Evolutionary conservation across 805 yeast species (phyloP), one percentile per base, ranked within the genome.

Genomic region (Teunomyces funiuensis): DNA sequence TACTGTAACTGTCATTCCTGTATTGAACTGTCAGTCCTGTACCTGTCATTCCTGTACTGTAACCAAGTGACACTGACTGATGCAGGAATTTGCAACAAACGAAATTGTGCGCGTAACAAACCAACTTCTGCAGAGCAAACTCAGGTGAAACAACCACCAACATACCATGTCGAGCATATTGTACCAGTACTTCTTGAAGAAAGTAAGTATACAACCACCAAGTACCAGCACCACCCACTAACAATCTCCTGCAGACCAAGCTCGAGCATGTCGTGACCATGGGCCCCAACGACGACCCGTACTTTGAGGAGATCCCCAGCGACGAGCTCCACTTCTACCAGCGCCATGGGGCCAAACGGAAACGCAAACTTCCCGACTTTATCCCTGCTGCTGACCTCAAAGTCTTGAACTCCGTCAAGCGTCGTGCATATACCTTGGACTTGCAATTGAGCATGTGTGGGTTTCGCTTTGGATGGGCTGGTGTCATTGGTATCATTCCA

Each of bases 281-380:
- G 30, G 73, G 71, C 1, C 55, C 51, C 3, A 51, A 50, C 0
- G 58, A 58, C 18, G 74, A 69, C 40, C 73, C 73, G 7, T 69
- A 67, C 42, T 65, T 62, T 40, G 74, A 69, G 46, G 63, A 59
- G 11, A 66, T 69, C 17, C 74, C 74, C 4, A 63, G 55, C 7
- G 46, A 60, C 25, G 74, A 69, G 36, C 58, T 69, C 41, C 70
- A 66, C 42, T 69, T 69, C 44, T 69, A 69, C 47, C 74, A 69
- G 46, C 53, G 54, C 15, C 58, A 65, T 42, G 74, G 74, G 2
- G 65, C 73, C 22, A 64, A 54, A 46, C 51, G 74, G 40, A 66
- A 57, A 31, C 63, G 61, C 48, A 60, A 50, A 40, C 52, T 67
- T 16, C 73, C 73, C 3, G 55, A 50, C n/a, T 53, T 58, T 41